phyloP scores from a whole-genome alignment of 345 rosid genomes.

The Rubroshorea leprosula region DNA sequence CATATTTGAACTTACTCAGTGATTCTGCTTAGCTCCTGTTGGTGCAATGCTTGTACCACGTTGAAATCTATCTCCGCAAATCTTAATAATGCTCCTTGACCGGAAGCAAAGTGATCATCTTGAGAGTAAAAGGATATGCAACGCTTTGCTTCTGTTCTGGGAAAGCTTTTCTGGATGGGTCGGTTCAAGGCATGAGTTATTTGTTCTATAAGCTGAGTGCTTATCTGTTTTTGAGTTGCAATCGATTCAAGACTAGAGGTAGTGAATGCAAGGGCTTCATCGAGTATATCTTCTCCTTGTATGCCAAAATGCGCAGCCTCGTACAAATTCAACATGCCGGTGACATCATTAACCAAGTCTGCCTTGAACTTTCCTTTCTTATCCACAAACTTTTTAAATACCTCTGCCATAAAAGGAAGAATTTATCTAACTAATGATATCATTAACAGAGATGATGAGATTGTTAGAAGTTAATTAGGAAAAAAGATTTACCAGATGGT shows the following conservation, averaged over 20 bases:
- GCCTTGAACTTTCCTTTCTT: constrained; percentile 19
- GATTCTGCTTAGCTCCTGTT: constrained; percentile 13
- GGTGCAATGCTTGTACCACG: constrained; percentile 17
- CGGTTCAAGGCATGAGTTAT: constrained; percentile 17
- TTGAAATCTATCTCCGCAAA: constrained; percentile 38
- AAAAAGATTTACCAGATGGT: not conserved
- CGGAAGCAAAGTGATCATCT: not conserved
- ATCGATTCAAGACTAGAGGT: constrained; percentile 5
- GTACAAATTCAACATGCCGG: constrained; percentile 23
- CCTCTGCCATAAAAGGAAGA: constrained; percentile 12
- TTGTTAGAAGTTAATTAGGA: not conserved
- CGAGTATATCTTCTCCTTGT: constrained; percentile 19
- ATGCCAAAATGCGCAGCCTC: constrained; percentile 27
- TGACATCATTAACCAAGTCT: not conserved
- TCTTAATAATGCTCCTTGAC: constrained; percentile 1
- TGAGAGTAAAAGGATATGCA: constrained; percentile 16
- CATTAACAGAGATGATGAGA: not conserved
- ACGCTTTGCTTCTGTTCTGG: constrained; percentile 19
- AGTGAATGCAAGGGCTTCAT: constrained; percentile 21
- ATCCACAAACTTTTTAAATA: constrained; percentile 25
- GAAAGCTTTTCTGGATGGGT: constrained; percentile 17
- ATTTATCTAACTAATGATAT: not conserved
- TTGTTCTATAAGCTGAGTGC: constrained; percentile 8
- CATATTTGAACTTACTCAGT: constrained; percentile 5
- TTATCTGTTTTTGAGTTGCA: not conserved